phyloP scores from a whole-genome alignment of 495 filamentous ascomycete genomes.

The Symbiotaphrina buchneri region DNA sequence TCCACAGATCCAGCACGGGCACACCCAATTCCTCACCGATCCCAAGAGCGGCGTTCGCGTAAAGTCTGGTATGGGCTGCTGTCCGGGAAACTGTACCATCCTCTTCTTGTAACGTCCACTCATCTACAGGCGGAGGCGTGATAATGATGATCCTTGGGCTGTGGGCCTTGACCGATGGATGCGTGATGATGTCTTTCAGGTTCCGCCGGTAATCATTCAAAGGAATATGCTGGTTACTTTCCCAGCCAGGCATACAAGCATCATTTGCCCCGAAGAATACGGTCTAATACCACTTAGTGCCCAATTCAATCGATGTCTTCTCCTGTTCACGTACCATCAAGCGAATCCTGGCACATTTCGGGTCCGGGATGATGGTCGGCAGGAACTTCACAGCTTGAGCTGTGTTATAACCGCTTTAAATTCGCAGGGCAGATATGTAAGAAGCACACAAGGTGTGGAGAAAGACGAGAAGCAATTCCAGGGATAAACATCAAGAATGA shows the following conservation, averaged over 20 bases:
- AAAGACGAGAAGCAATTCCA: background rate
- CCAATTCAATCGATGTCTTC: background rate
- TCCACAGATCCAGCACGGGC: constrained; percentile 54
- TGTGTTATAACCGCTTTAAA: constrained; percentile 44
- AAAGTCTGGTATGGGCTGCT: constrained; percentile 37
- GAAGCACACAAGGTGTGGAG: too few relatives aligned
- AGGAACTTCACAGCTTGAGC: constrained; percentile 34
- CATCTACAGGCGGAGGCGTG: constrained; percentile 60
- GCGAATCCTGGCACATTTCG: constrained; percentile 28
- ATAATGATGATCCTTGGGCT: constrained; percentile 51
- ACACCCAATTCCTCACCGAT: constrained; percentile 39
- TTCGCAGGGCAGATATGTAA: too few relatives aligned
- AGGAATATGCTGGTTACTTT: constrained; percentile 47
- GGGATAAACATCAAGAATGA: background rate
- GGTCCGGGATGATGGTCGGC: constrained; percentile 30
- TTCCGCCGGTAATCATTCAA: constrained; percentile 50
- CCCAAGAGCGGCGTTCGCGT: constrained; percentile 44
- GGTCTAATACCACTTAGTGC: constrained; percentile 21
- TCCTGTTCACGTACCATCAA: constrained; percentile 32
- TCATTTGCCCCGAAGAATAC: constrained; percentile 84
- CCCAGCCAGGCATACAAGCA: constrained; percentile 33
- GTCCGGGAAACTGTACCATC: constrained; percentile 34
- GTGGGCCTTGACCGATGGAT: constrained; percentile 43
- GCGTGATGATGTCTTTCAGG: constrained; percentile 40
- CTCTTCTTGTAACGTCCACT: constrained; percentile 34